Evolutionary conservation across 2,329 filamentous ascomycete genomes (phyloP), one percentile per base, ranked within the genome.

Genomic region (Purpureocillium takamizusanense): DNA sequence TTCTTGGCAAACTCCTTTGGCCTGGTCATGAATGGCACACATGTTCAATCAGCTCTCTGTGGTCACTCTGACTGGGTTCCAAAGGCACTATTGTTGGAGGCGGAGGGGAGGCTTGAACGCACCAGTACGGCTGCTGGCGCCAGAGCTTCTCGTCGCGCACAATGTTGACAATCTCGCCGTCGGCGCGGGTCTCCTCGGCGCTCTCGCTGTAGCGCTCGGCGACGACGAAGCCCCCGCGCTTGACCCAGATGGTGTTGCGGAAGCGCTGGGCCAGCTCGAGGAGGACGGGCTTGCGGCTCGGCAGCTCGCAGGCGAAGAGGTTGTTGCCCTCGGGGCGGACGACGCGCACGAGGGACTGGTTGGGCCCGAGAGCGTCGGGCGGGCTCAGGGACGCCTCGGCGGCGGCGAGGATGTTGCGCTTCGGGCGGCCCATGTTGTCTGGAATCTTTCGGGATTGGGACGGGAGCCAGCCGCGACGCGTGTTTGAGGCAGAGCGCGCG

Each of bases 201-300:
- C 81, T 68, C 2, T 74, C 69, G 23, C 72, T 70, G 17, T 76
- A 82, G 13, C 68, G 52, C 48, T 97, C 85, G 12, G 95, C 73
- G 10, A 97, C 65, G 23, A 95, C 88, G 59, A 82, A 97, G 1
- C 87, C 86, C 23, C 88, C 85, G 14, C 87, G 80, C 61, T 85
- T 89, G 59, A 97, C 84, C 86, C 87, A 97, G 46, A 97, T 86
- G 2, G 86, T 92, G 47, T 86, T 92, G 44, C 90, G 84, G 57
- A 97, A 95, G 31, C 81, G 79, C 18, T 86, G 69, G 9, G 86
- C 83, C 15, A 98, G 76, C 67, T 95, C 88, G 16, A 88, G 81
- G 14, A 94, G 66, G 30, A 90, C 61, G 7, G 72, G 65, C 51
- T 78, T 74, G 42, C 75, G 73, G 50, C 72, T 70, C 17, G 89